Evolutionary conservation across 2,329 filamentous ascomycete species (phyloP).

Genomic region (Zasmidium citrigriseum): DNA sequence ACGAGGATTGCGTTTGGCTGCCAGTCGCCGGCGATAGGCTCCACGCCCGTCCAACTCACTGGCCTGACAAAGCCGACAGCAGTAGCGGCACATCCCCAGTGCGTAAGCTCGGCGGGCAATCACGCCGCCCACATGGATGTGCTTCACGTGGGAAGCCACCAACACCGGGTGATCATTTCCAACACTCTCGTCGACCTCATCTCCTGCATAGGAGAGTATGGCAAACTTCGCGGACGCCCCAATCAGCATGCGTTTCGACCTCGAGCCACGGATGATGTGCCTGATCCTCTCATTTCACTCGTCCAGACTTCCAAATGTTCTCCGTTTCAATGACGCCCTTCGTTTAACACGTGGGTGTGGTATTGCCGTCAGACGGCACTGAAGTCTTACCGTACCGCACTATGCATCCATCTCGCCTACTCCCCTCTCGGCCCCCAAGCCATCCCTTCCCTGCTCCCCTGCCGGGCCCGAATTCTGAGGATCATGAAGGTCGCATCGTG

Average conservation of each 20-base stretch:
- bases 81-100: neutral
- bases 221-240: neutral
- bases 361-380: conserved; percentile 6
- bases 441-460: no score
- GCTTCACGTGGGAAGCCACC: conserved; percentile 4
- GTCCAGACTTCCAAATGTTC: neutral
- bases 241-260: neutral
- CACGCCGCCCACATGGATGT: neutral
- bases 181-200: conserved; percentile 5
- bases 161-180: neutral
- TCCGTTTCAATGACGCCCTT: neutral
- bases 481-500: conserved; percentile 1
- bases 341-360: neutral
- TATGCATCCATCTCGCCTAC: neutral
- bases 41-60: no score
- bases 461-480: neutral
- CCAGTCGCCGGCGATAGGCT: neutral
- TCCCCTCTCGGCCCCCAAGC: neutral
- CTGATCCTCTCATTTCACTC: neutral
- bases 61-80: neutral
- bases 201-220: neutral
- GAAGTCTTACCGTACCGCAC: neutral
- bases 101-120: conserved; percentile 3
- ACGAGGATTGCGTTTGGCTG: neutral
- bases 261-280: neutral